Base-by-base conservation (phyloP, 805 yeast genomes). In the Komagataella populi region DNA sequence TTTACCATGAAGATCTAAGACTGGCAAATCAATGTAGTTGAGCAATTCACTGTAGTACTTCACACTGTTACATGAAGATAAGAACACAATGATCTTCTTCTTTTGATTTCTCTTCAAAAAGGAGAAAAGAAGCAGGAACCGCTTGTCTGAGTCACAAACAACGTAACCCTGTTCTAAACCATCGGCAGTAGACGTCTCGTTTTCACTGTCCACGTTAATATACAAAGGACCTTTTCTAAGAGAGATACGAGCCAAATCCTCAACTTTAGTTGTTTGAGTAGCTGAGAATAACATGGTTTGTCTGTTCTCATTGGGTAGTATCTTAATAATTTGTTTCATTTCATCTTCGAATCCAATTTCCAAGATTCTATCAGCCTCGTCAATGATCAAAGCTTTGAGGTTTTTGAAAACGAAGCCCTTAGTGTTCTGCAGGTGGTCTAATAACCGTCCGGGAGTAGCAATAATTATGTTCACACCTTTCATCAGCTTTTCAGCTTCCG, bases 271-370 rank as follows among this genome's bases (percentile, higher is more conserved):
- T 30, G 99, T 93, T 69, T 93, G 99, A 1, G 99, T 93, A 48
- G 99, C 99, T n/a, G 98, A 91, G 65, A 93, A 93, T 56, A 93
- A 72, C 98, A 93, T 91, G 45, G 96, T 77, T 68, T 93, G 99
- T 70, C 99, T 84, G 57, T 84, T 90, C 58, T 88, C 91, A 55
- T 80, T 84, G 47, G 99, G 99, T 61, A 93, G 73, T 56, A 95
- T 87, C 68, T 84, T 87, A 62, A 93, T 87, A 63, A 93, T 93
- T 69, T 93, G 98, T 66, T 78, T 85, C 98, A 93, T 93, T 72
- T 93, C 99, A 59, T 95, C 98, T 72, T 93, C 99, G 71, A 93
- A 93, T 55, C 99, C 99, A 62, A 90, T 89, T 67, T 95, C 99
- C 63, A 93, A 74, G 59, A 93, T 93, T 70, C 99, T 81, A 67